Evolutionary conservation across 179 eudicot genomes (phyloP), one percentile per base, ranked within the genome.

Genomic region (Silene noctiflora): DNA sequence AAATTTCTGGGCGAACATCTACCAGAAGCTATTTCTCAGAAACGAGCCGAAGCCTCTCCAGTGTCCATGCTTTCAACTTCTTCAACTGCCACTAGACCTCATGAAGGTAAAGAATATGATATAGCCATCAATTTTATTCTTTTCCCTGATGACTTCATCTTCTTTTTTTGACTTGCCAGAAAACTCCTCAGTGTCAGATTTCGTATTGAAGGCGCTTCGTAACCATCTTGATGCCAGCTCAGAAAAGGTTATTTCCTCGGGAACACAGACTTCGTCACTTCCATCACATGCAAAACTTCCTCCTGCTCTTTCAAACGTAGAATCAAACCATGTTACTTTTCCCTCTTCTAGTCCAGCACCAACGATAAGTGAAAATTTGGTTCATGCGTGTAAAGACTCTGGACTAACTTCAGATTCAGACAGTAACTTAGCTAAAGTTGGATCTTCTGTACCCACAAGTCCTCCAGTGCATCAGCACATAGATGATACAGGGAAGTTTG

Each of bases 401-500:
- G 39, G 63, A 51, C 60, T 9, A 48, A 16, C 25, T 51, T 48
- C 69, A 22, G 60, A 19, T 42, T 72, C 71, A 63, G 77, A 58
- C 22, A 81, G 71, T 68, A 81, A 74, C 51, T 39, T 75, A 33
- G 55, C 24, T 61, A 66, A 56, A 66, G 17, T 27, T 60, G 68
- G 71, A 71, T 78, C 81, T 39, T 68, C 83, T 51, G 76, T 74
- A 14, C 79, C 83, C 65, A 78, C 78, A 46, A 76, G 80, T 24
- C 76, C 72, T 69, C 72, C 46, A 16, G 24, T 67, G n/a, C 16
- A 53, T 25, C 66, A 69, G 44, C 58, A 31, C 19, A 65, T 33
- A 71, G 71, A 63, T 22, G 58, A 29, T 51, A 70, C 55, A 51
- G 62, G 61, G 31, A 71, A 63, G 64, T 60, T 59, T 19, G 66